Conservation (phyloP, 768 basidiomycete species). For the Pluteus cervinus region DNA sequence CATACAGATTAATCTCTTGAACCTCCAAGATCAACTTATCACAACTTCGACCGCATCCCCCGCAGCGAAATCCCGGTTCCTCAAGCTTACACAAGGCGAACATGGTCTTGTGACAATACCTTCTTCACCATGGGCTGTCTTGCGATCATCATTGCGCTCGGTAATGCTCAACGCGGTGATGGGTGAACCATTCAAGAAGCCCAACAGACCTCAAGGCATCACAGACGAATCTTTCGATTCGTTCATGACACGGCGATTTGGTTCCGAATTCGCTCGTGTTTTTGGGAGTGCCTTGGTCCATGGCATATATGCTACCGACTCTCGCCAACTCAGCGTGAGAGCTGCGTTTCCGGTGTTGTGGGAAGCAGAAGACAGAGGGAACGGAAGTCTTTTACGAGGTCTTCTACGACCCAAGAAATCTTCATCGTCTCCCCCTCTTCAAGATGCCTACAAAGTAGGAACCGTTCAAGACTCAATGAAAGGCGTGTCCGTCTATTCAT, state of each 20-base stretch:
- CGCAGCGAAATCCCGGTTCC: constrained; percentile 72
- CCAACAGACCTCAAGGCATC: constrained; percentile 31
- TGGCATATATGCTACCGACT: constrained; percentile 90
- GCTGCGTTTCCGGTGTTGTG: constrained; percentile 74
- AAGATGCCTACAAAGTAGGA: constrained; percentile 43
- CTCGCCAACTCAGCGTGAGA: constrained; percentile 65
- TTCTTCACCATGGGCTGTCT: constrained; percentile 28
- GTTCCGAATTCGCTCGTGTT: constrained; percentile 60
- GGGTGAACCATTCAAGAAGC: constrained; percentile 48
- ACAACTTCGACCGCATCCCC: constrained; percentile 62
- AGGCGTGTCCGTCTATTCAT: constrained; percentile 72
- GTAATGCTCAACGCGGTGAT: constrained; percentile 49
- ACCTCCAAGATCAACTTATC: constrained; percentile 52
- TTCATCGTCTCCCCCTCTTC: too few species aligned
- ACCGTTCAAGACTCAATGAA: constrained; percentile 41
- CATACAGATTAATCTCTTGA: constrained; percentile 69
- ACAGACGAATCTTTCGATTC: constrained; percentile 79
- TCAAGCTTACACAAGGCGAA: constrained; percentile 29
- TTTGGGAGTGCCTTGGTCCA: constrained; percentile 83
- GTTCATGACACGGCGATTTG: constrained; percentile 73
- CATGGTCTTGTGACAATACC: constrained; percentile 51
- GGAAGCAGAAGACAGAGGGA: constrained; percentile 59
- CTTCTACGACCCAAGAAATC: constrained; percentile 24
- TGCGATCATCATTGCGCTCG: constrained; percentile 32
- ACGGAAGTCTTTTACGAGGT: constrained; percentile 68